A percentile compares a stretch with the other conserved stretches of the same genome.
phyloP scores from a whole-genome alignment of 2,329 filamentous ascomycete species.

The Colletotrichum cordylinicola region DNA sequence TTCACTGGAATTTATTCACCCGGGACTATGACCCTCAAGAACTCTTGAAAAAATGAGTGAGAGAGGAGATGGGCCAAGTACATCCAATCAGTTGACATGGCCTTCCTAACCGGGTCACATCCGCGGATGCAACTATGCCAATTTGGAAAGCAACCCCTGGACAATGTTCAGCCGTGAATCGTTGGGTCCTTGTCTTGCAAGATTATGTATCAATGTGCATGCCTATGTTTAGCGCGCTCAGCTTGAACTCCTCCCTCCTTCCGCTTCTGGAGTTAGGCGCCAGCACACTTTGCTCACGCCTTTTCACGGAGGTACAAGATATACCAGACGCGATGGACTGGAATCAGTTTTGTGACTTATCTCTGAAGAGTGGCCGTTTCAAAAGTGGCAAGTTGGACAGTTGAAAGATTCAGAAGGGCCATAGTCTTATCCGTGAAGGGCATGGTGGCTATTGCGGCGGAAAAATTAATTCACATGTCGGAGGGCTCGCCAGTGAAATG shows the following conservation, averaged over 20 bases:
- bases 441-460: not conserved
- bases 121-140: not conserved
- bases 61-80: too few relatives aligned
- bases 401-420: not conserved
- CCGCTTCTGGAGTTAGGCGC: not conserved
- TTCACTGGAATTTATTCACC: too few relatives aligned
- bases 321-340: rapidly evolving
- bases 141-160: rapidly evolving
- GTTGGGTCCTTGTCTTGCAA: not conserved
- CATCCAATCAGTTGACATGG: too few relatives aligned
- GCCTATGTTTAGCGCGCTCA: not conserved
- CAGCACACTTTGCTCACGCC: not conserved
- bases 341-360: not conserved
- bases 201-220: not conserved
- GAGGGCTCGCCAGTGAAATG: rapidly evolving
- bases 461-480: not conserved
- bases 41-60: too few relatives aligned
- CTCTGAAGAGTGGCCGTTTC: not conserved
- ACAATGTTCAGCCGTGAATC: not conserved
- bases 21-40: too few relatives aligned
- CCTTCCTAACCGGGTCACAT: not conserved
- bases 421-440: not conserved
- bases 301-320: not conserved
- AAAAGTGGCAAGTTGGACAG: not conserved
- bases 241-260: not conserved